Evolutionary conservation across 2,329 filamentous ascomycete species (phyloP).

Genomic region (Diaporthe citrichinensis): DNA sequence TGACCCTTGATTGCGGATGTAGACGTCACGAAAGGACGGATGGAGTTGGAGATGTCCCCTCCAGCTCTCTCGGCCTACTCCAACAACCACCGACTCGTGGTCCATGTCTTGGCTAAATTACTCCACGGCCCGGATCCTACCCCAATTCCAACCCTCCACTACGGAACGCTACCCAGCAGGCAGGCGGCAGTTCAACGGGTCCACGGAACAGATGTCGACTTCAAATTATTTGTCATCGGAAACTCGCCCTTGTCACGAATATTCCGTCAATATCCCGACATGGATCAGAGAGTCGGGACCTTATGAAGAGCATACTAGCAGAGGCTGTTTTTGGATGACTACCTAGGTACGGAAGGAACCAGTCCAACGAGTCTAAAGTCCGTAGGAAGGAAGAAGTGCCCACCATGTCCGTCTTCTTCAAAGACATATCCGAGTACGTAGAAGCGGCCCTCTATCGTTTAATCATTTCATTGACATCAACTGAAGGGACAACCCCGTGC

Average conservation of each 20-base stretch:
- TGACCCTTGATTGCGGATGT: background rate
- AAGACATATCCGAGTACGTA: conserved; percentile 48
- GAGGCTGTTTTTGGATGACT: background rate
- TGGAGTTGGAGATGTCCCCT: background rate
- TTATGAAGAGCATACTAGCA: background rate
- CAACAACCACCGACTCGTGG: background rate
- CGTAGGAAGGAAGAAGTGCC: conserved; percentile 42
- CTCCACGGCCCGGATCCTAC: background rate
- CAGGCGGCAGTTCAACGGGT: too few relatives aligned
- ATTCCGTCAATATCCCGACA: background rate
- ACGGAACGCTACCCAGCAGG: background rate
- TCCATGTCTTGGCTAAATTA: background rate
- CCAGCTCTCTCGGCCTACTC: background rate
- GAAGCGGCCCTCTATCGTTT: too few relatives aligned
- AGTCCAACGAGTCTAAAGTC: background rate
- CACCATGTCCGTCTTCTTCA: conserved; percentile 57
- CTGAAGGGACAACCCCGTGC: conserved; percentile 52
- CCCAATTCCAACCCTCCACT: background rate
- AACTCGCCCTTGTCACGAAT: background rate
- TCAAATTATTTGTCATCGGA: background rate
- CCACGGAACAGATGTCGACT: background rate
- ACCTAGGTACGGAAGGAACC: background rate
- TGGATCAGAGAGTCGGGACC: too few relatives aligned
- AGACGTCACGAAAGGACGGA: background rate
- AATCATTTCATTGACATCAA: background rate